Percentiles rank a stretch among this genome's conserved stretches.
Conservation (phyloP, 2,329 filamentous ascomycete species). For the Trichoderma simmonsii region DNA sequence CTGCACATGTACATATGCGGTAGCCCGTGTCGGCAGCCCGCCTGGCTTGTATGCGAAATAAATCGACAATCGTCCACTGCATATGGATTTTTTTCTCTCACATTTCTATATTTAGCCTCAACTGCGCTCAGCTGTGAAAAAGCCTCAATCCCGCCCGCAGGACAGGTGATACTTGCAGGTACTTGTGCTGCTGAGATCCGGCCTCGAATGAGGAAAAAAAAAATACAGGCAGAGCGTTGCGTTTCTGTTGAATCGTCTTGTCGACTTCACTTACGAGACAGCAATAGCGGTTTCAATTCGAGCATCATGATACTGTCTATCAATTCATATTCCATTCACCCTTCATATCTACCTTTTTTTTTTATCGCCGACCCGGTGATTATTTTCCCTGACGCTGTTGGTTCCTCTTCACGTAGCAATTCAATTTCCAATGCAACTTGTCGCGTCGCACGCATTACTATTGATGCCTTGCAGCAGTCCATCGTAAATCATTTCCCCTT, state of each 20-base stretch:
- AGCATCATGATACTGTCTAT: neutral
- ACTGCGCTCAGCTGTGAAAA: neutral
- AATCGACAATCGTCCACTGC: neutral
- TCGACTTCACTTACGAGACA: neutral
- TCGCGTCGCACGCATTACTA: neutral
- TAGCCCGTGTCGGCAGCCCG: conserved; percentile 5
- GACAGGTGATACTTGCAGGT: neutral
- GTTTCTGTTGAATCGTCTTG: neutral
- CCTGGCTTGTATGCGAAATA: neutral
- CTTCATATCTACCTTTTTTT: neutral
- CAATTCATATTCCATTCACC: no score
- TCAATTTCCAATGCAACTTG: neutral
- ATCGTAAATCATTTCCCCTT: conserved; percentile 9
- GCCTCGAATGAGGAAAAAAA: neutral
- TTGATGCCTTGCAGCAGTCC: neutral
- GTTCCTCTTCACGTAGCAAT: neutral
- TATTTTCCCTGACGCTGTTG: neutral
- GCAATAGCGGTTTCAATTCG: neutral
- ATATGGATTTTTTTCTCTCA: neutral
- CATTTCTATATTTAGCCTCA: conserved; percentile 2
- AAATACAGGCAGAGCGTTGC: neutral
- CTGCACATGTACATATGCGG: neutral
- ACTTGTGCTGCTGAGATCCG: neutral
- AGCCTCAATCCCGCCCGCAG: neutral
- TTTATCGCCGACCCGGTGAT: neutral